Evolutionary conservation across 1,284 basidiomycete species (phyloP).

Genomic region (Puccinia triticina): DNA sequence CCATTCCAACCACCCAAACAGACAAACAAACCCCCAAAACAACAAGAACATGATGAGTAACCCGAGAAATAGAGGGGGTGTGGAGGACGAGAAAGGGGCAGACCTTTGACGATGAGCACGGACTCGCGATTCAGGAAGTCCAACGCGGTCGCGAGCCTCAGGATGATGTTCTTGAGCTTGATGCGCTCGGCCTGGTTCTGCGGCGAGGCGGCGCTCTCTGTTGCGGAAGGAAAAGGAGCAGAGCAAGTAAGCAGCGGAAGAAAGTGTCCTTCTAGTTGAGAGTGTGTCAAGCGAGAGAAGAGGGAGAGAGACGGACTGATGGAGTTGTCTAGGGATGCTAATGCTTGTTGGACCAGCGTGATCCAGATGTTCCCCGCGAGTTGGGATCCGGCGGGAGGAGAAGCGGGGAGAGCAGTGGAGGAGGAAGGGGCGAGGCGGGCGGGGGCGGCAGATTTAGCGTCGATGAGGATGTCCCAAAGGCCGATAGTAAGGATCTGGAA

Average conservation of each 20-base stretch:
- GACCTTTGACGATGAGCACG: conserved; percentile 4
- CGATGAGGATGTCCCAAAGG: conserved; percentile 23
- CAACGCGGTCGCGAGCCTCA: not conserved
- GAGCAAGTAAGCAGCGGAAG: not conserved
- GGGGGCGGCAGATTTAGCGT: not conserved
- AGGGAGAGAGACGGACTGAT: conserved; percentile 15
- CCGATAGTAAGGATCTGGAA: not conserved
- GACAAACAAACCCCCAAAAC: not conserved
- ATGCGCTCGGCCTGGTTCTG: conserved; percentile 8
- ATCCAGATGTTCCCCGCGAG: conserved; percentile 11
- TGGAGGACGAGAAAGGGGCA: not conserved
- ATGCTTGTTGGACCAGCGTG: conserved; percentile 4
- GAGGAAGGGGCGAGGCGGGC: not conserved
- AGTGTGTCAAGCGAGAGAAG: not conserved
- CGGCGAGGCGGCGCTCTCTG: not conserved
- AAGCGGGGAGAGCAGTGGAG: not conserved
- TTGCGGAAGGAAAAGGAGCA: not conserved
- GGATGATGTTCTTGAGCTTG: conserved; percentile 15
- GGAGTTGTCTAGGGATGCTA: not conserved
- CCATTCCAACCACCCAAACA: not conserved
- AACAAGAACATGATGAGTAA: not conserved
- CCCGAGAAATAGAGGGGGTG: not conserved
- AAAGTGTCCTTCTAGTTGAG: not conserved
- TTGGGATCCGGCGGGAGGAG: not conserved
- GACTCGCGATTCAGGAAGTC: conserved; percentile 3